phyloP scores from a whole-genome alignment of 306 rosid genomes.

The Ormosia emarginata region DNA sequence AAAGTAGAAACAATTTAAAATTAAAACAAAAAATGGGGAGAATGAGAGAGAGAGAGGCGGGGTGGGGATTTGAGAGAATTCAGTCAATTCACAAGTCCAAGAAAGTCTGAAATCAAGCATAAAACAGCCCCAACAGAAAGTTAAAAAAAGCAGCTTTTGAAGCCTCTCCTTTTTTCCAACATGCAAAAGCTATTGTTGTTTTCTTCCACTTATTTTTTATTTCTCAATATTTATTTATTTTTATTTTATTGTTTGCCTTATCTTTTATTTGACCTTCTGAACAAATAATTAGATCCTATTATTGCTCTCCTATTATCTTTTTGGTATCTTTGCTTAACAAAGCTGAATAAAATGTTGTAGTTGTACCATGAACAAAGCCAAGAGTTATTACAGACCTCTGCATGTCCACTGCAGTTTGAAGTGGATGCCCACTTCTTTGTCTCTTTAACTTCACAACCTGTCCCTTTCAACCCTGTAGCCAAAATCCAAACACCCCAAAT shows the following conservation, averaged over 20 bases:
- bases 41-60: not conserved
- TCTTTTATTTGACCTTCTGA: not conserved
- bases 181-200: slow-evolving; percentile 28
- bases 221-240: not conserved
- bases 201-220: not conserved
- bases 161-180: slow-evolving; percentile 34
- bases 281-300: not conserved
- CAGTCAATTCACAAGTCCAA: slow-evolving; percentile 26
- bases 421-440: slow-evolving; percentile 54
- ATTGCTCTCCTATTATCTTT: slow-evolving; percentile 8
- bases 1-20: not conserved
- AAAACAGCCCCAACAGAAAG: slow-evolving; percentile 44
- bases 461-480: slow-evolving; percentile 49
- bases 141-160: slow-evolving; percentile 35
- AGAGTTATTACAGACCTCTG: slow-evolving; percentile 48
- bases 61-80: not conserved
- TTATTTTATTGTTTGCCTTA: not conserved
- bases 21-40: not conserved
- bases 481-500: slow-evolving; percentile 34
- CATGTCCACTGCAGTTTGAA: slow-evolving; percentile 45
- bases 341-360: slow-evolving; percentile 27
- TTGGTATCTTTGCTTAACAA: slow-evolving; percentile 29
- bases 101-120: slow-evolving; percentile 20
- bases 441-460: slow-evolving; percentile 51
- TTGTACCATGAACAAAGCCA: slow-evolving; percentile 26